Conservation (phyloP, 2,329 filamentous ascomycete genomes). For the Fusarium pseudograminearum region DNA sequence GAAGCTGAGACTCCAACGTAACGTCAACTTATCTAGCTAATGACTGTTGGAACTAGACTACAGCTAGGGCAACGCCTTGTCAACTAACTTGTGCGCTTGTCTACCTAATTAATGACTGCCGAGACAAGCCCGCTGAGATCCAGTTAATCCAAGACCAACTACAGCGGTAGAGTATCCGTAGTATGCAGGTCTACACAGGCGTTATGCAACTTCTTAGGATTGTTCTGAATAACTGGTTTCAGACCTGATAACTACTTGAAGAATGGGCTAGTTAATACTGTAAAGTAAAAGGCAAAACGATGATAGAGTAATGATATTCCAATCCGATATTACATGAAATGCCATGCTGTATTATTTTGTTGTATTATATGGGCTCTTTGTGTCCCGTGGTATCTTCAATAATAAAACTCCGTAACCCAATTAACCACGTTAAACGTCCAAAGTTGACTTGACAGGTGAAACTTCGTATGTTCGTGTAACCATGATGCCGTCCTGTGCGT, state of each 20-base stretch:
- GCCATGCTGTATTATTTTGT: background rate
- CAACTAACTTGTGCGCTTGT: background rate
- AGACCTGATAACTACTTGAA: background rate
- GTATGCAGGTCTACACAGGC: background rate
- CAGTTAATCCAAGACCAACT: background rate
- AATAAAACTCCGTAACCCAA: conserved; percentile 12
- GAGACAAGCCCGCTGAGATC: background rate
- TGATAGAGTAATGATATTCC: background rate
- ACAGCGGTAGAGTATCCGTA: background rate
- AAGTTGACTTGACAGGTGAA: conserved; percentile 39
- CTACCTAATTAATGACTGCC: background rate
- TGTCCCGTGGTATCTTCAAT: background rate
- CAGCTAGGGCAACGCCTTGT: background rate
- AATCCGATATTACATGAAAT: background rate
- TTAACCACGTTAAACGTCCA: conserved; percentile 39
- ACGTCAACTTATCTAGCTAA: background rate
- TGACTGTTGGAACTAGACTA: conserved; percentile 2
- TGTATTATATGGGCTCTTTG: background rate
- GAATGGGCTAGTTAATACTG: background rate
- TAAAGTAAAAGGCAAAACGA: background rate
- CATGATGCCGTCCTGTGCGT: conserved; percentile 40
- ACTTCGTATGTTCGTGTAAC: conserved; percentile 46
- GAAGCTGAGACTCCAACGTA: background rate
- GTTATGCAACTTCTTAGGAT: background rate
- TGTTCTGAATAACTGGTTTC: background rate